A percentile compares a stretch with the other conserved stretches of the same genome.
Evolutionary conservation across 192 early-diverging fungal genomes (phyloP).

Genomic region (Gryganskiella cystojenkinii): DNA sequence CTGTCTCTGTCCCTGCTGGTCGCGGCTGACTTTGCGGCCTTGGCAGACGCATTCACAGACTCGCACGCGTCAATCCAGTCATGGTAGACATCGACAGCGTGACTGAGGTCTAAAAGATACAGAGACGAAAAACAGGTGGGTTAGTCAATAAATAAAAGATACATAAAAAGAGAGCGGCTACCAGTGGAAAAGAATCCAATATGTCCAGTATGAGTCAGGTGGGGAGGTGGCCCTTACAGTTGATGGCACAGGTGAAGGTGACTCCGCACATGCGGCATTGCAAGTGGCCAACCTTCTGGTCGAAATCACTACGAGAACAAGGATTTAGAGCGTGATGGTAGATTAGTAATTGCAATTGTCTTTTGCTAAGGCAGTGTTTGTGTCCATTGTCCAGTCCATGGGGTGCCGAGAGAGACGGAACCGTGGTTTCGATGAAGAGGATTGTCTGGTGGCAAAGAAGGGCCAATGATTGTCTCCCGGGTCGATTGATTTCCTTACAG

Average conservation of each 20-base stretch:
- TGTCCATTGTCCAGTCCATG: no score
- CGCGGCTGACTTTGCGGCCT: constrained; percentile 33
- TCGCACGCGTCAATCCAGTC: constrained; percentile 96
- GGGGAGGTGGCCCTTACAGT: constrained; percentile 63
- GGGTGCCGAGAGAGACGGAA: neutral
- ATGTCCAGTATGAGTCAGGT: no score
- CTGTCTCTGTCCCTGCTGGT: constrained; percentile 18
- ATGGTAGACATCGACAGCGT: constrained; percentile 91
- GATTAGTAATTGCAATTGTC: no score
- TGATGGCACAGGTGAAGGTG: constrained; percentile 77
- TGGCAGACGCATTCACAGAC: constrained; percentile 53
- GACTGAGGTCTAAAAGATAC: constrained; percentile 67
- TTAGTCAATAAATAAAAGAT: neutral
- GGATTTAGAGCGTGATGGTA: neutral
- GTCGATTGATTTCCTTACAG: constrained; percentile 69
- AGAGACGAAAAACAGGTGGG: neutral
- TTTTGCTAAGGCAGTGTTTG: no score
- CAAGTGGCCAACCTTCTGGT: constrained; percentile 78
- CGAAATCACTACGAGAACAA: constrained; percentile 63
- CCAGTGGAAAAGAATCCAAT: neutral
- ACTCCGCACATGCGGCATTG: constrained; percentile 84
- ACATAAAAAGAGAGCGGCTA: neutral
- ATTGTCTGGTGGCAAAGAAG: neutral
- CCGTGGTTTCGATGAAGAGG: neutral
- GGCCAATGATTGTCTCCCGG: neutral